phyloP scores from a whole-genome alignment of 73 alveolate genomes.

The Tetrahymena borealis region DNA sequence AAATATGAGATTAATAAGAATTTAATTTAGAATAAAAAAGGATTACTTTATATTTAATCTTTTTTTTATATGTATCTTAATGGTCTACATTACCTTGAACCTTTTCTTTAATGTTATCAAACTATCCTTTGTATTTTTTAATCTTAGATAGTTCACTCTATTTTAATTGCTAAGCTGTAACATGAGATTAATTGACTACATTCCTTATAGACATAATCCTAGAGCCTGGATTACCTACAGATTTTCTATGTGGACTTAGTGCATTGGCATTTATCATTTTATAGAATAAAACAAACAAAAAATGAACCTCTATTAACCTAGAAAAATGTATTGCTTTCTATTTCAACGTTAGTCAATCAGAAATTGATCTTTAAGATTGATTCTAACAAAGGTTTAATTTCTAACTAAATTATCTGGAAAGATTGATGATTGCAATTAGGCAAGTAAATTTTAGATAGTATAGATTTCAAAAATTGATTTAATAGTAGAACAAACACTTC shows the following conservation, averaged over 20 bases:
- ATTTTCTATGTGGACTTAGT: background rate
- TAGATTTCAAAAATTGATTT: no score
- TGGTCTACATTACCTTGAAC: background rate
- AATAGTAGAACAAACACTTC: no score
- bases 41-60: background rate
- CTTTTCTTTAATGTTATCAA: background rate
- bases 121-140: background rate
- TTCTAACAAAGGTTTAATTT: no score
- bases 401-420: no score
- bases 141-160: background rate
- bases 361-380: no score
- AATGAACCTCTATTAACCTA: no score
- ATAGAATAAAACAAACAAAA: no score
- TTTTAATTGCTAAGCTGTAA: background rate
- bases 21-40: background rate
- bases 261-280: background rate
- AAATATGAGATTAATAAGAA: no score
- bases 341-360: no score
- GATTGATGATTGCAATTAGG: no score
- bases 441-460: no score
- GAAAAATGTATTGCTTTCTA: no score
- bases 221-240: background rate
- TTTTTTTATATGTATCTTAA: background rate
- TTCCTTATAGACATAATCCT: background rate
- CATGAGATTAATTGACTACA: background rate